Percentiles rank a stretch among this genome's conserved stretches.
These are phyloP conservation scores for Phaeosphaeriaceae sp. DNA, from an alignment of 2,329 filamentous ascomycete genomes.

Conservation along the genomic window DNA sequence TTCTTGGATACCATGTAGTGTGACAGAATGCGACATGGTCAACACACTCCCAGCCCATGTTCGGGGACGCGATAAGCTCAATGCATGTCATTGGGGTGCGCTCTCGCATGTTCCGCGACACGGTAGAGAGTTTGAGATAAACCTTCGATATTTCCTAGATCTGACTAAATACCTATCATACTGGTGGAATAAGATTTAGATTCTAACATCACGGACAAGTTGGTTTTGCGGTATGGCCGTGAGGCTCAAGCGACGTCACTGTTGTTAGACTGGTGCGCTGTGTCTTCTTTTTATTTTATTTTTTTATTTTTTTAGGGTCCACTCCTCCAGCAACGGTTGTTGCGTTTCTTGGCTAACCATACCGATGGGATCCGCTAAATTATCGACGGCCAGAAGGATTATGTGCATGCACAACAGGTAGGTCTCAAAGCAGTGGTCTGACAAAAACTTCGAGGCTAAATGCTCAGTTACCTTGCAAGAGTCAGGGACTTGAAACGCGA, in stretches of 20 bases:
- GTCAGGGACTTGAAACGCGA: constrained; percentile 41
- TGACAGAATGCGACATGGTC: background rate
- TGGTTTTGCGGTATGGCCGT: background rate
- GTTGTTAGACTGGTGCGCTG: background rate
- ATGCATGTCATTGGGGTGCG: background rate
- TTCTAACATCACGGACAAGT: background rate
- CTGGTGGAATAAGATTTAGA: too few species aligned
- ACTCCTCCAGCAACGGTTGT: background rate
- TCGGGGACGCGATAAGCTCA: background rate
- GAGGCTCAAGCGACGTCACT: background rate
- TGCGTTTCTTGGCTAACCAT: background rate
- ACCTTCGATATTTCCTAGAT: too few species aligned
- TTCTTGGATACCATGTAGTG: background rate
- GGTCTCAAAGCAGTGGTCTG: constrained; percentile 4
- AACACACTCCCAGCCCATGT: background rate
- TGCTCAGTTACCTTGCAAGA: constrained; percentile 27
- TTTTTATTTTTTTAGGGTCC: background rate
- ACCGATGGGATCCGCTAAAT: too few species aligned
- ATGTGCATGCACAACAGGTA: constrained; percentile 3
- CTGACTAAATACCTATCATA: too few species aligned
- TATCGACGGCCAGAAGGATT: background rate
- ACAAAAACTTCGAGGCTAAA: constrained; percentile 24
- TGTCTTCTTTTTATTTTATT: background rate
- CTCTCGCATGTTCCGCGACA: background rate
- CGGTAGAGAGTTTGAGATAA: background rate